Percentiles rank a stretch among this genome's conserved stretches.
phyloP scores from a whole-genome alignment of 306 rosid genomes.

The Pterocarpus santalinus region DNA sequence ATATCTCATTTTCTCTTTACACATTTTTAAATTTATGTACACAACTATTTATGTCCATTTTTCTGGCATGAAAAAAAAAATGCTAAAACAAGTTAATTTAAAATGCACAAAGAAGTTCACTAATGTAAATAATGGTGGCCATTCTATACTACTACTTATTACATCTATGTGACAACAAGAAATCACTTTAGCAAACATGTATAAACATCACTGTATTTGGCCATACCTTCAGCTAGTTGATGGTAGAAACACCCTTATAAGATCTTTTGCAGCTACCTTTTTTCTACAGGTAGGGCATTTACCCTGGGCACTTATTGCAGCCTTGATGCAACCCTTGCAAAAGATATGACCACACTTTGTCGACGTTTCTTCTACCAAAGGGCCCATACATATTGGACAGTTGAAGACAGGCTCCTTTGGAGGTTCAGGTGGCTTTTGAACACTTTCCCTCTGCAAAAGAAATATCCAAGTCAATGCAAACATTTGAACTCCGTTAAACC shows the following conservation, averaged over 20 bases:
- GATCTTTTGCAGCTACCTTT: conserved; percentile 62
- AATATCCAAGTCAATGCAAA: conserved; percentile 40
- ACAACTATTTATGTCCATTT: not conserved
- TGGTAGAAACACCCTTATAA: conserved; percentile 83
- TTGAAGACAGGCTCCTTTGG: conserved; percentile 76
- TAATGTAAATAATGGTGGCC: not conserved
- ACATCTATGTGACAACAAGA: conserved; percentile 2
- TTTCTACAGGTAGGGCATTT: conserved; percentile 92
- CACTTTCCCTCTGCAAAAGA: conserved; percentile 58
- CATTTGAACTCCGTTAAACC: conserved; percentile 12
- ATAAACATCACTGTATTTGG: not conserved
- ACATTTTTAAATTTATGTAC: not conserved
- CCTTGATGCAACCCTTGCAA: conserved; percentile 73
- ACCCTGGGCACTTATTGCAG: conserved; percentile 55
- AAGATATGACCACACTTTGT: conserved; percentile 96
- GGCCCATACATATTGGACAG: conserved; percentile 85
- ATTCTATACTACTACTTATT: conserved; percentile 7
- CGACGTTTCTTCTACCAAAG: conserved; percentile 70
- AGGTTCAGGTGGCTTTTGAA: conserved; percentile 52
- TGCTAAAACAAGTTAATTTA: not conserved
- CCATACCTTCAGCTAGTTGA: conserved; percentile 59
- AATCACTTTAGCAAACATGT: not conserved
- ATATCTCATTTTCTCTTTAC: conserved; percentile 3
- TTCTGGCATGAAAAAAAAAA: not conserved
- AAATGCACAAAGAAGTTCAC: not conserved